Conservation (phyloP, 129 eudicot genomes). For the Sambucus nigra region DNA sequence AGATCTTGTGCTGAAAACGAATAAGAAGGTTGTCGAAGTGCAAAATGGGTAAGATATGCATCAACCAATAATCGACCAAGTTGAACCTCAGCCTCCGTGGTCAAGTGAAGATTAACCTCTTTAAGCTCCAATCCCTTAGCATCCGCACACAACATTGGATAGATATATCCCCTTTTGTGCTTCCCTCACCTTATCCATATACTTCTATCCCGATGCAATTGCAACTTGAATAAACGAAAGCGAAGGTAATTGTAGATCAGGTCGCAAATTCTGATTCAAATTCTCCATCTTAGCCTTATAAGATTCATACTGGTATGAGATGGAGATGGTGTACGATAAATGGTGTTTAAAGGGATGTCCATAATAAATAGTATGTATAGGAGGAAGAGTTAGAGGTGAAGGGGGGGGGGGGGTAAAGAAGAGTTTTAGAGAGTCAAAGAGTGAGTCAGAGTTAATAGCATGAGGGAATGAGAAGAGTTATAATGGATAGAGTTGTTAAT, state of each 20-base stretch:
- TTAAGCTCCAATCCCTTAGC: slow-evolving; percentile 58
- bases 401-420: too few species aligned
- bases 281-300: slow-evolving; percentile 60
- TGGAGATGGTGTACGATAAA: too few species aligned
- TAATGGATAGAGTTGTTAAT: too few species aligned
- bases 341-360: too few species aligned
- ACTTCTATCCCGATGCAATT: slow-evolving; percentile 48
- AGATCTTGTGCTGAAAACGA: too few species aligned
- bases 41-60: slow-evolving; percentile 54
- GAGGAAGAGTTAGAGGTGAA: too few species aligned
- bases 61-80: slow-evolving; percentile 62
- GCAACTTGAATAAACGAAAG: slow-evolving; percentile 90
- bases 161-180: slow-evolving; percentile 54
- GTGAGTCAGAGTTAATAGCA: too few species aligned
- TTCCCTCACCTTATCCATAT: too few species aligned
- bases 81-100: slow-evolving; percentile 57
- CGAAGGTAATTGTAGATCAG: slow-evolving; percentile 54
- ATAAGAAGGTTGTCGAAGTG: neutral
- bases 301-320: too few species aligned
- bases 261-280: slow-evolving; percentile 39
- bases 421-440: too few species aligned
- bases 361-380: too few species aligned
- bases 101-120: slow-evolving; percentile 62
- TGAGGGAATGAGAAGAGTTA: too few species aligned
- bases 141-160: slow-evolving; percentile 59